A percentile compares a stretch with the other conserved stretches of the same genome.
phyloP scores from a whole-genome alignment of 176 grass and related monocot species.

The Avena atlantica region DNA sequence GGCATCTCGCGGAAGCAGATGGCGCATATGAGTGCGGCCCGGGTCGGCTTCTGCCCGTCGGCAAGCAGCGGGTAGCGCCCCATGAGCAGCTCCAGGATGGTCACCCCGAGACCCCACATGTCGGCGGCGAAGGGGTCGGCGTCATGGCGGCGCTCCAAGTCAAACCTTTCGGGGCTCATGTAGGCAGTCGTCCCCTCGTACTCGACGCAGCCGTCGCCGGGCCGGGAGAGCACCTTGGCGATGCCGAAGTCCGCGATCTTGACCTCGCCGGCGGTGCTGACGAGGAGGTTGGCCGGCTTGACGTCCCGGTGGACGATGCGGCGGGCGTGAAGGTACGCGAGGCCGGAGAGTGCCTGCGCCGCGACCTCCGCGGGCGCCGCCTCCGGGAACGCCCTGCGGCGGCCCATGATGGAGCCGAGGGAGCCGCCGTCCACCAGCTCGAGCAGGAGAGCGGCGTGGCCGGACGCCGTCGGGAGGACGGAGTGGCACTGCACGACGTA shows the following conservation, averaged over 20 bases:
- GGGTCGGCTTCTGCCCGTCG: conserved; percentile 44
- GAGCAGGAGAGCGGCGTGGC: conserved; percentile 17
- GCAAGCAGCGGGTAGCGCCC: conserved; percentile 54
- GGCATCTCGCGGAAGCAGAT: conserved; percentile 54
- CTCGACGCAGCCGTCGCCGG: not conserved
- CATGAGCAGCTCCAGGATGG: conserved; percentile 41
- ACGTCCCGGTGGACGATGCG: conserved; percentile 52
- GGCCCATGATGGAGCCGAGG: conserved; percentile 17
- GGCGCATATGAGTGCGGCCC: conserved; percentile 60
- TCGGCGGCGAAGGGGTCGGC: conserved; percentile 50
- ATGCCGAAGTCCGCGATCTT: conserved; percentile 59
- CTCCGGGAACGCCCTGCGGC: not conserved
- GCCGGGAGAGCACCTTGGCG: conserved; percentile 46
- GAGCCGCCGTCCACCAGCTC: conserved; percentile 46
- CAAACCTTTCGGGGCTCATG: not conserved
- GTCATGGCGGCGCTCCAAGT: not conserved
- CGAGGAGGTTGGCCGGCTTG: conserved; percentile 60
- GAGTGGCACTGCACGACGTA: conserved; percentile 32
- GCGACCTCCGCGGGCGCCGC: not conserved
- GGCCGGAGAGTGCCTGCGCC: not conserved
- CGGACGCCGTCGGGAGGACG: conserved; percentile 13
- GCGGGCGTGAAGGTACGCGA: not conserved
- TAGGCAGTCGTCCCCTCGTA: not conserved
- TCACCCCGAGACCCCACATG: conserved; percentile 54
- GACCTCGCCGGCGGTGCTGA: conserved; percentile 38